These are phyloP conservation scores for Solanum sparsipilum DNA, from an alignment of 257 asterid genomes.

Conservation along the genomic window DNA sequence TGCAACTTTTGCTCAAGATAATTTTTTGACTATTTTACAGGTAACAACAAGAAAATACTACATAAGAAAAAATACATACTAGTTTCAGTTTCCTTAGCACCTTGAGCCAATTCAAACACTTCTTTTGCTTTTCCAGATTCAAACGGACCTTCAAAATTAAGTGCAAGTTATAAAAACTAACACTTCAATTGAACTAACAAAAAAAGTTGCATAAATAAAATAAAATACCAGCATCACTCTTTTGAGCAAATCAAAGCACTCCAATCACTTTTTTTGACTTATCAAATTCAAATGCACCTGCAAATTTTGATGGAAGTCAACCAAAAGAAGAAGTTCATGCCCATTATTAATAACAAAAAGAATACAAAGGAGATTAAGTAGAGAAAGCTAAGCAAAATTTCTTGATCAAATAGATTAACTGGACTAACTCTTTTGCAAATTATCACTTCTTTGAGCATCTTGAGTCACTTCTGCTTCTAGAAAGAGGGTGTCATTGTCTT, in stretches of 20 bases:
- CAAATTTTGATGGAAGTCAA: neutral
- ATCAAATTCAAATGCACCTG: neutral
- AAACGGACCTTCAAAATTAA: neutral
- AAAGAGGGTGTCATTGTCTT: no score
- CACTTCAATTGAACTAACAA: neutral
- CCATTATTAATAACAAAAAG: no score
- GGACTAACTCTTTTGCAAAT: no score
- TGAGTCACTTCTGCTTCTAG: no score
- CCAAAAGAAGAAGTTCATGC: neutral
- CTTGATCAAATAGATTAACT: no score
- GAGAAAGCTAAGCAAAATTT: no score
- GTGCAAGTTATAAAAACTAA: neutral
- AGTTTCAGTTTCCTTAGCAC: neutral
- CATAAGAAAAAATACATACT: no score
- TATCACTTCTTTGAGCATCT: no score
- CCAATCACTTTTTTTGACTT: neutral
- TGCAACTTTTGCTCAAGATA: no score
- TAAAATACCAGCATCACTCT: neutral
- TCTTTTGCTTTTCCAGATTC: neutral
- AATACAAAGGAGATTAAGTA: no score
- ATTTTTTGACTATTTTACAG: no score
- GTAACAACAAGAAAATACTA: no score
- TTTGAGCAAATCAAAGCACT: neutral
- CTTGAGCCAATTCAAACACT: neutral
- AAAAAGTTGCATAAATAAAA: neutral